These are phyloP conservation scores for Bipolaris cookei DNA, from an alignment of 2,329 filamentous ascomycete genomes.

Conservation along the genomic window DNA sequence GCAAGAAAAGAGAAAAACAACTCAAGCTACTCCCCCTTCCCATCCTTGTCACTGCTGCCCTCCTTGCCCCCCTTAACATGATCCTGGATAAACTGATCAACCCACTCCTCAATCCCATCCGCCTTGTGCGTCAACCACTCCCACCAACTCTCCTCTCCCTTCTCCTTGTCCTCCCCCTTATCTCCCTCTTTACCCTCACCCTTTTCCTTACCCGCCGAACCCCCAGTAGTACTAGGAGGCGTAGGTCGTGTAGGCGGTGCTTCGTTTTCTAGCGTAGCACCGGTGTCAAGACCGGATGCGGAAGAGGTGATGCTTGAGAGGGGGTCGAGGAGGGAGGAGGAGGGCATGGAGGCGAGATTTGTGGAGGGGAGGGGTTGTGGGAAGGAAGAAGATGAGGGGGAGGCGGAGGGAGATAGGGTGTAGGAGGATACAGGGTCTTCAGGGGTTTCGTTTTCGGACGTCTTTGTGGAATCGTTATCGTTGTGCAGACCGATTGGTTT, in stretches of 20 bases:
- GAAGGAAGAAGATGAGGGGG: constrained; percentile 42
- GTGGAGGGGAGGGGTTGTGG: constrained; percentile 4
- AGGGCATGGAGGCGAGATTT: constrained; percentile 26
- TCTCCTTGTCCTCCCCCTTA: neutral
- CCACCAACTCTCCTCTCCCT: constrained; percentile 39
- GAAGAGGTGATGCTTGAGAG: constrained; percentile 33
- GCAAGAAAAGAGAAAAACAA: neutral
- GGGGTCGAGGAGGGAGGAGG: constrained; percentile 14
- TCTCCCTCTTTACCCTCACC: neutral
- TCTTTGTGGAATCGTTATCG: constrained; percentile 55
- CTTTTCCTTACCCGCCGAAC: neutral
- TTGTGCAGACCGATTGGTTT: constrained; percentile 67
- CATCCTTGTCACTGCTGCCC: neutral
- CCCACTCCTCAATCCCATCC: constrained; percentile 46
- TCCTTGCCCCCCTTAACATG: constrained; percentile 24
- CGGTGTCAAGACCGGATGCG: constrained; percentile 29
- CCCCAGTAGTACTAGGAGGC: constrained; percentile 11
- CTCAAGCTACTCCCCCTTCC: neutral
- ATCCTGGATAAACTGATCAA: constrained; percentile 42
- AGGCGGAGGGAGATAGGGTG: constrained; percentile 5
- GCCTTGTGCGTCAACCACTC: constrained; percentile 48
- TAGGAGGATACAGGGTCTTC: constrained; percentile 55
- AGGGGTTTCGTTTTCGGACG: constrained; percentile 54
- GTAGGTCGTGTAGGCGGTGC: constrained; percentile 1
- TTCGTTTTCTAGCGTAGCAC: constrained; percentile 12